These are phyloP conservation scores for Fusarium ambrosium DNA, from an alignment of 2,329 filamentous ascomycete species.

Conservation along the genomic window DNA sequence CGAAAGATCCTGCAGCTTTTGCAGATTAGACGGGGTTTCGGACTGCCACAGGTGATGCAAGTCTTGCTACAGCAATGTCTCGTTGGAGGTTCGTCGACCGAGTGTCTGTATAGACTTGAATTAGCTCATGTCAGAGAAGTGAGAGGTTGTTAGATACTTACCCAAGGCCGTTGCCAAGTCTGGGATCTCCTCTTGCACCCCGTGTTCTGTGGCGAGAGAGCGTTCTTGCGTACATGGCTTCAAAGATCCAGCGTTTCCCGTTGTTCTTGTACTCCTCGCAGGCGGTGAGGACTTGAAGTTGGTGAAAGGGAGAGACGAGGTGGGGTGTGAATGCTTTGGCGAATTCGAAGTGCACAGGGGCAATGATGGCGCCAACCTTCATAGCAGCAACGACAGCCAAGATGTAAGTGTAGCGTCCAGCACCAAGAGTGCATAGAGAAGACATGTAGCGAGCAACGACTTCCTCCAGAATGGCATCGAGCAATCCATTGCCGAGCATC, in stretches of 20 bases:
- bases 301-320: conserved; percentile 6
- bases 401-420: background rate
- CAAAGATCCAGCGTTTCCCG: conserved; percentile 7
- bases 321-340: background rate
- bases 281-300: conserved; percentile 8
- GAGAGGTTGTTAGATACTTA: background rate
- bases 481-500: conserved; percentile 1
- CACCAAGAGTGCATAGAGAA: background rate
- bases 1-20: background rate
- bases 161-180: conserved; percentile 8
- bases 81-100: background rate
- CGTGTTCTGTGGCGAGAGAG: background rate
- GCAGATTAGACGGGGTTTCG: background rate
- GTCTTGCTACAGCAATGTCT: conserved; percentile 1
- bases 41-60: background rate
- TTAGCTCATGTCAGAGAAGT: background rate
- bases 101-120: background rate
- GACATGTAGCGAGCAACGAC: background rate
- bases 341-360: background rate
- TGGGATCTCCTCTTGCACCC: background rate
- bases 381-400: background rate
- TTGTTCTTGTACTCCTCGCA: conserved; percentile 14
- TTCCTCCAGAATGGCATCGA: background rate
- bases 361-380: background rate
- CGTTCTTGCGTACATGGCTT: background rate